phyloP scores from a whole-genome alignment of 768 basidiomycete species.

The Mycena indigotica region DNA sequence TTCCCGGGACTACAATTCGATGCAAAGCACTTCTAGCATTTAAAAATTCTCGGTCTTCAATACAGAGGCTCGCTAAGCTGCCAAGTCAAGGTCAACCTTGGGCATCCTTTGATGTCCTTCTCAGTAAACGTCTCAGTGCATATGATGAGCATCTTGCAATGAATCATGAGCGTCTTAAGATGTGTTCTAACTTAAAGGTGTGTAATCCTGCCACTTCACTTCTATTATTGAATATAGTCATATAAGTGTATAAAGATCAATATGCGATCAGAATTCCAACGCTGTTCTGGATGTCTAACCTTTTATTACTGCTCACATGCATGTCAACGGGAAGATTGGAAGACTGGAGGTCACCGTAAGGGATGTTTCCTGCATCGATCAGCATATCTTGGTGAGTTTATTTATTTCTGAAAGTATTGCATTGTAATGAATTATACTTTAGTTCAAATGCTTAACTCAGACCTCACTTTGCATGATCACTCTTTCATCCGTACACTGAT shows the following conservation, averaged over 20 bases:
- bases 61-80: not conserved
- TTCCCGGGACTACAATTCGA: not conserved
- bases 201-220: not conserved
- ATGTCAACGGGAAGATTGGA: not conserved
- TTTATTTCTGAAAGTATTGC: not conserved
- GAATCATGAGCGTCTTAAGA: not conserved
- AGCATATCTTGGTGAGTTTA: not conserved
- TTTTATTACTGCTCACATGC: not conserved
- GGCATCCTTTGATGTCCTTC: not conserved
- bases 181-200: not conserved
- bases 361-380: not conserved
- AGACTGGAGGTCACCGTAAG: not conserved
- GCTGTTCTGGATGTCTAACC: not conserved
- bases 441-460: not conserved
- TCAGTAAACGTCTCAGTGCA: not conserved
- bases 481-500: not conserved
- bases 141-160: not conserved
- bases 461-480: not conserved
- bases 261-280: not conserved
- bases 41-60: not conserved
- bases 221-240: not conserved
- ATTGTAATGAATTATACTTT: not conserved
- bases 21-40: not conserved
- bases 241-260: not conserved
- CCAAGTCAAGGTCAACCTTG: not conserved